Evolutionary conservation across 805 yeast genomes (phyloP), one percentile per base, ranked within the genome.

Genomic region (Myxozyma lipomycoides): DNA sequence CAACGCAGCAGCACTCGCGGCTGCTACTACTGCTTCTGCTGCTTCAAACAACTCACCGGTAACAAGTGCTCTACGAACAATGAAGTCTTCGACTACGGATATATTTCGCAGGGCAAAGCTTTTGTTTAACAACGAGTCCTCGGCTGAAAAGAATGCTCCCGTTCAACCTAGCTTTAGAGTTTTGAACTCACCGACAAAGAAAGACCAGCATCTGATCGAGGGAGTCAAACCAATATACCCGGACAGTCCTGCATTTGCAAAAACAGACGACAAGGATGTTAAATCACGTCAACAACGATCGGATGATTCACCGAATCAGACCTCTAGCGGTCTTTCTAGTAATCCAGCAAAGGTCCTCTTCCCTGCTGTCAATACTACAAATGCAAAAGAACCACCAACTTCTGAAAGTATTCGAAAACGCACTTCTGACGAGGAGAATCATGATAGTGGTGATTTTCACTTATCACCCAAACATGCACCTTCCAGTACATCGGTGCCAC

Each of bases 41-140:
- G 52, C 44, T 7, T 30, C 40, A n/a, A 46, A 42, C 6, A 47
- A 51, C 21, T 51, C 56, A 2, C 56, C 56, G 2, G 30, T 51
- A 23, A 36, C 47, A 23, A 47, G 47, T 34, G 49, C 52, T 15
- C 25, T 56, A 23, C 26, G 40, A 26, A 47, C 40, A 32, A 44
- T 54, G 56, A 56, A 51, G 48, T 23, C 35, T 17, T 51, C 60
- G 10, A 56, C 60, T 5, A 47, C 60, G 3, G 57, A 51, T 25
- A 56, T 48, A 3, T 55, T 56, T 35, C 40, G 55, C 9, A 52
- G 45, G 19, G 60, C 60, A 3, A n/a, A 50, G 25, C 34, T 45
- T n/a, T 30, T 56, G 9, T 38, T 56, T 10, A 46, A 23, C 21
- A 22, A 23, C 43, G 36, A 48, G 12, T 35, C 19, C 26, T 41